Conservation (phyloP, 306 rosid genomes). For the Quercus aquifolioides region DNA sequence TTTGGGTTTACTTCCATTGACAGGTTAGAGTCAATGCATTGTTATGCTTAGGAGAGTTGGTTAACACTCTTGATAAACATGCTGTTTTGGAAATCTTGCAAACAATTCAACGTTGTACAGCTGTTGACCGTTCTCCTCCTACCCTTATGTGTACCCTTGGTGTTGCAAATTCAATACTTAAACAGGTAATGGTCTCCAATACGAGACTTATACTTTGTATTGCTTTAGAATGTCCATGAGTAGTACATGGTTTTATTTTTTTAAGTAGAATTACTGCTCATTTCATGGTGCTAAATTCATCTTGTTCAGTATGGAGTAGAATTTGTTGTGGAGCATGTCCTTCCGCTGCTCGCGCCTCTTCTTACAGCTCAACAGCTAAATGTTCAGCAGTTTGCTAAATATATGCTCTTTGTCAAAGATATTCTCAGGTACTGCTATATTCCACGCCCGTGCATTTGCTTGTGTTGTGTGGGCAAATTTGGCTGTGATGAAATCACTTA, state of each 20-base stretch:
- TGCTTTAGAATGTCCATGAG: not conserved
- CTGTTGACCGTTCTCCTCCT: conserved; percentile 93
- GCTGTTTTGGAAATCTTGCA: conserved; percentile 81
- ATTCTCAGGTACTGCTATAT: conserved; percentile 61
- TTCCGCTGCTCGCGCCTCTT: conserved; percentile 78
- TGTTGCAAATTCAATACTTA: conserved; percentile 87
- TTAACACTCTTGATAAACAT: conserved; percentile 75
- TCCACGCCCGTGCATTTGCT: conserved; percentile 9
- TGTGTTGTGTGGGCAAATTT: not conserved
- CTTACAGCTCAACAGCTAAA: conserved; percentile 89
- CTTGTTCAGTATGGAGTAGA: conserved; percentile 81
- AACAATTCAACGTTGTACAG: conserved; percentile 96
- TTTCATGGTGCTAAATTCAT: conserved; percentile 25
- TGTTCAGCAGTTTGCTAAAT: conserved; percentile 97
- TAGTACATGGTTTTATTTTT: not conserved
- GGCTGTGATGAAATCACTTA: not conserved
- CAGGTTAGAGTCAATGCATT: conserved; percentile 99
- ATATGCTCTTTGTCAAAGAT: conserved; percentile 97
- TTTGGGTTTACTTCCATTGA: conserved; percentile 20
- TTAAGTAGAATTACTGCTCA: conserved; percentile 12
- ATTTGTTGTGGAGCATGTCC: conserved; percentile 95
- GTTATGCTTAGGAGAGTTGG: conserved; percentile 86
- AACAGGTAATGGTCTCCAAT: conserved; percentile 54
- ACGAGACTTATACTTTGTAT: not conserved
- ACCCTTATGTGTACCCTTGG: conserved; percentile 99